These are phyloP conservation scores for Komagataella kurtzmanii DNA, from an alignment of 805 yeast genomes.

Conservation along the genomic window DNA sequence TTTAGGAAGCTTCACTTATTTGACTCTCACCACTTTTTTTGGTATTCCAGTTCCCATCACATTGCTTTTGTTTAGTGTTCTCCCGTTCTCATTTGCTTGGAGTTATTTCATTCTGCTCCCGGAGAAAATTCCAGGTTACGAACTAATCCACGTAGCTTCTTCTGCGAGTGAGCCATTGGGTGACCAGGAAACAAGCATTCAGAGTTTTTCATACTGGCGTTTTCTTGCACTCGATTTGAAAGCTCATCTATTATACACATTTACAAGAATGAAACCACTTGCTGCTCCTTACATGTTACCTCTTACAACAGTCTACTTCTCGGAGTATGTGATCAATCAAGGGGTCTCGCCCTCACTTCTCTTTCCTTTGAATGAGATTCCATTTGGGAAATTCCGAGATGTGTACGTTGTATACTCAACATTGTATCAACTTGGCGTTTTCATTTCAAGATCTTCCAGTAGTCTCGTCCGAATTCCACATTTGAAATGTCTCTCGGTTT, in stretches of 20 bases:
- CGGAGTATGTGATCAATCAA: slow-evolving; percentile 85
- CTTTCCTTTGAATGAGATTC: slow-evolving; percentile 59
- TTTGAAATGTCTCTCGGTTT: slow-evolving; percentile 45
- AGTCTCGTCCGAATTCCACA: slow-evolving; percentile 42
- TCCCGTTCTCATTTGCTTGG: slow-evolving; percentile 15
- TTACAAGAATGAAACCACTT: slow-evolving; percentile 25
- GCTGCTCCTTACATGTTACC: slow-evolving; percentile 72
- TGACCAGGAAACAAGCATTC: neutral
- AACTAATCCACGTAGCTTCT: neutral
- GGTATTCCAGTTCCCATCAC: slow-evolving; percentile 39
- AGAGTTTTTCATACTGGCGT: neutral
- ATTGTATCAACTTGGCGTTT: slow-evolving; percentile 84
- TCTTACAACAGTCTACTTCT: slow-evolving; percentile 64
- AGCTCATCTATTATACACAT: slow-evolving; percentile 13
- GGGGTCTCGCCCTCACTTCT: slow-evolving; percentile 83
- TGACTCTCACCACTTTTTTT: slow-evolving; percentile 61
- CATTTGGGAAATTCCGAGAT: slow-evolving; percentile 64
- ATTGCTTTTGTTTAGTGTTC: slow-evolving; percentile 38
- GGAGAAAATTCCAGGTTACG: slow-evolving; percentile 1
- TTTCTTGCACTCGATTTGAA: neutral
- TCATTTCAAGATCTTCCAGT: slow-evolving; percentile 79
- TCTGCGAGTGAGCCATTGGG: neutral
- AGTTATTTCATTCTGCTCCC: slow-evolving; percentile 16
- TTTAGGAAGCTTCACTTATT: slow-evolving; percentile 60
- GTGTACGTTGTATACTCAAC: slow-evolving; percentile 87